Evolutionary conservation across 1,139 yeast genomes (phyloP), one percentile per base, ranked within the genome.

Genomic region (Yamadazyma sp.): DNA sequence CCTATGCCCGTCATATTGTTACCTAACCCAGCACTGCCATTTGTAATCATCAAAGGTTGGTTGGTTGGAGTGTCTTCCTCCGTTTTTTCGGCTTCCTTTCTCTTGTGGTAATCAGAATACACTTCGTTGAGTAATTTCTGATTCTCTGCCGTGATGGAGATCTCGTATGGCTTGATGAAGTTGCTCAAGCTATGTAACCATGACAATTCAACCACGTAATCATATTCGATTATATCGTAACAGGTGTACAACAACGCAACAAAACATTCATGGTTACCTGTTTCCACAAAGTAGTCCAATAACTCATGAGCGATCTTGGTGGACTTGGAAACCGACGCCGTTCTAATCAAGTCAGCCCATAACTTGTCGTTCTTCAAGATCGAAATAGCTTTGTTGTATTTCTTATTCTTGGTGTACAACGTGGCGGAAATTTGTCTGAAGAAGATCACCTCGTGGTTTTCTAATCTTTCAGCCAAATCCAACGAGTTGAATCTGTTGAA

Each of bases 401-500:
- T 90, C 78, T 89, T 90, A 67, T 88, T 89, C 70, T 89, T 89
- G 63, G 95, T 82, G 76, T 86, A 94, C 51, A 92, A 76, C 51
- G 89, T 80, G 31, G 98, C 98, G 27, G 97, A 94, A 56, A 92
- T 88, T 68, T 88, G 95, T 69, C 97, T 84, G 75, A 92, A 92
- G 71, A 88, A 94, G 40, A 94, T 80, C 44, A 89, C 67, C 21
- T 85, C 86, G 59, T 92, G 97, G 65, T 85, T 86, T 67, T 92
- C 99, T 50, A 92, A 78, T 62, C 97, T 80, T 57, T 82, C 84
- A 40, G 98, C 99, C 53, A 92, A 77, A 41, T 87, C 97, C 52
- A 94, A 72, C 41, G 94, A 87, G 62, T 92, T 96, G 65, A 83
- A 92, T 62, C 95, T 81, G 66, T 90, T 96, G 62, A 85, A 86